phyloP scores from a whole-genome alignment of 140 eudicot species.

The Anethum foeniculum region DNA sequence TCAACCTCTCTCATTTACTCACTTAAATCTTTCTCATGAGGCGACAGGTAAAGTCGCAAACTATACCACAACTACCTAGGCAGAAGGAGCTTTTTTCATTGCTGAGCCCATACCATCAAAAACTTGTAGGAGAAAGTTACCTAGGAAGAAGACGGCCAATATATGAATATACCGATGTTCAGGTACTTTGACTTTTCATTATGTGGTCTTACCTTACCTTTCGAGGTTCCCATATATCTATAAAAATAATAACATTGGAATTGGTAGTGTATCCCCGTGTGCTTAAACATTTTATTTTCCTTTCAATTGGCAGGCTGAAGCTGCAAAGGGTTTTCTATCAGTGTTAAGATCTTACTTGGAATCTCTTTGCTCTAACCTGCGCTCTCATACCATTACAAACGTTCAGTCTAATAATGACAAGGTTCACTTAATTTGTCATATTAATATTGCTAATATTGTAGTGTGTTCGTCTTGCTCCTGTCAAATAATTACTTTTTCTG shows the following conservation, averaged over 20 bases:
- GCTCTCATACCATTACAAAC: conserved; percentile 90
- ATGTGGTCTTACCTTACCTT: background rate
- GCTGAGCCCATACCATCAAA: conserved; percentile 69
- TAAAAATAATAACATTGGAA: background rate
- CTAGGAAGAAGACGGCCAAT: conserved; percentile 74
- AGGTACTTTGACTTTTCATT: conserved; percentile 37
- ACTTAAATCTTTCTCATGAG: background rate
- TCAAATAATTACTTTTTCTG: background rate
- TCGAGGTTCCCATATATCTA: background rate
- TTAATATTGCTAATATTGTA: background rate
- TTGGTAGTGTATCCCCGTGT: background rate
- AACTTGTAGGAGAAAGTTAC: conserved; percentile 93
- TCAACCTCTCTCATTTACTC: background rate
- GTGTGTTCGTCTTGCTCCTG: conserved; percentile 2
- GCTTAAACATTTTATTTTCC: background rate
- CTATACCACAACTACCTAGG: conserved; percentile 74
- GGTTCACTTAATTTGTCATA: conserved; percentile 29
- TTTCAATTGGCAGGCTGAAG: conserved; percentile 54
- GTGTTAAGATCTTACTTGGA: conserved; percentile 70
- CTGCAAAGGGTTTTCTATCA: conserved; percentile 73
- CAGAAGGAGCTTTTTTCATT: conserved; percentile 53
- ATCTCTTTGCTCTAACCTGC: conserved; percentile 75
- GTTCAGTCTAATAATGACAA: conserved; percentile 96
- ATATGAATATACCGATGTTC: conserved; percentile 78
- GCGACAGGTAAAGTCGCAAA: conserved; percentile 58